phyloP scores from a whole-genome alignment of 176 grass and related monocot genomes.

The Miscanthus lutarioriparius region DNA sequence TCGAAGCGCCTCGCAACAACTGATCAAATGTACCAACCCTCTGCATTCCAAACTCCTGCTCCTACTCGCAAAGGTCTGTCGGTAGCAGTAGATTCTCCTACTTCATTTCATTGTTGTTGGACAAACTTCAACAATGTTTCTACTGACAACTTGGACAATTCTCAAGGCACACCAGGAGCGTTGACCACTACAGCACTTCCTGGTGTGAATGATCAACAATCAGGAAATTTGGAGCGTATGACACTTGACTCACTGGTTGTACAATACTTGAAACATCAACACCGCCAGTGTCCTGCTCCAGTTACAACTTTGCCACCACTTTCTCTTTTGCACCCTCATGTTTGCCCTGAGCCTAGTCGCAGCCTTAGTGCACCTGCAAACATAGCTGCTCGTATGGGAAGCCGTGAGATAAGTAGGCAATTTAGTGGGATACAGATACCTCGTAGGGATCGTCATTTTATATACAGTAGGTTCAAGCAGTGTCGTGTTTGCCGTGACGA shows the following conservation, averaged over 20 bases:
- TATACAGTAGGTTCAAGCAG: conserved; percentile 93
- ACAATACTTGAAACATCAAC: conserved; percentile 96
- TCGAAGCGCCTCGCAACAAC: conserved; percentile 52
- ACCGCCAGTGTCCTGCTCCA: conserved; percentile 90
- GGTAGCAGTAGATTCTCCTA: conserved; percentile 57
- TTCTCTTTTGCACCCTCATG: conserved; percentile 84
- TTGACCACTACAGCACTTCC: conserved; percentile 32
- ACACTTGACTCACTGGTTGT: conserved; percentile 94
- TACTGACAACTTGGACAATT: conserved; percentile 67
- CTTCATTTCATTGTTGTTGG: conserved; percentile 47
- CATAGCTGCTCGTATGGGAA: conserved; percentile 70
- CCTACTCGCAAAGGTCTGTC: conserved; percentile 53
- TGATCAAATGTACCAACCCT: conserved; percentile 61
- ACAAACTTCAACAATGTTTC: conserved; percentile 60
- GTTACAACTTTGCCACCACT: conserved; percentile 96
- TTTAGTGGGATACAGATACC: conserved; percentile 75
- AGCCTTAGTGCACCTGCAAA: conserved; percentile 81
- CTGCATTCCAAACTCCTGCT: conserved; percentile 75
- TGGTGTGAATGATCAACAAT: conserved; percentile 50
- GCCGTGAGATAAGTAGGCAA: conserved; percentile 73
- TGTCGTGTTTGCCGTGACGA: conserved; percentile 90
- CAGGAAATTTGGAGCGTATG: conserved; percentile 71
- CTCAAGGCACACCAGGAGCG: conserved; percentile 62
- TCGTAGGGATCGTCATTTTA: conserved; percentile 90
- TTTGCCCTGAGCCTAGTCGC: conserved; percentile 89